Percentiles rank a stretch among this genome's conserved stretches.
Evolutionary conservation across 2,329 filamentous ascomycete species (phyloP).

Genomic region (Monilinia fructigena): DNA sequence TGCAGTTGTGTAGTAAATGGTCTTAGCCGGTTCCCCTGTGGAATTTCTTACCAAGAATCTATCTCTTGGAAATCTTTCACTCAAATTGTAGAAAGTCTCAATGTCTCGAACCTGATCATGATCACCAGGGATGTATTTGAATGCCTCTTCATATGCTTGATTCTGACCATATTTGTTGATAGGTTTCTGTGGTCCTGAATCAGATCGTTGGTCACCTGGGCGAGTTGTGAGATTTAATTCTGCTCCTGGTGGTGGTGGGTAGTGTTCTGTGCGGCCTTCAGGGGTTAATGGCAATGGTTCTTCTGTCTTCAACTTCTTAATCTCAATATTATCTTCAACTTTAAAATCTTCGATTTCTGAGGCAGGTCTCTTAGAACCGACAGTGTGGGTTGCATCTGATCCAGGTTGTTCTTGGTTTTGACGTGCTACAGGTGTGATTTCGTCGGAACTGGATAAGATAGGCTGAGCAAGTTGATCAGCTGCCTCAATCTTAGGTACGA

Average conservation of each 20-base stretch:
- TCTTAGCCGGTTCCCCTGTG: slow-evolving; percentile 81
- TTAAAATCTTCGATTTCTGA: slow-evolving; percentile 39
- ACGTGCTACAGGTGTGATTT: slow-evolving; percentile 35
- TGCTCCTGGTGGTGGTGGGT: slow-evolving; percentile 39
- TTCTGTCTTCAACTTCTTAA: slow-evolving; percentile 49
- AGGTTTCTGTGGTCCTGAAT: slow-evolving; percentile 25
- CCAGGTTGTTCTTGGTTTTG: slow-evolving; percentile 39
- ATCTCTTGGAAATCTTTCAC: slow-evolving; percentile 79
- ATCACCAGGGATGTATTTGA: slow-evolving; percentile 78
- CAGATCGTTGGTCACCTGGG: slow-evolving; percentile 32
- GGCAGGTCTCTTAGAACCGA: slow-evolving; percentile 41
- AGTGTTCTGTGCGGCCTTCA: slow-evolving; percentile 40
- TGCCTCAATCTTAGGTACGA: slow-evolving; percentile 39
- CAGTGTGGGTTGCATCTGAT: slow-evolving; percentile 30
- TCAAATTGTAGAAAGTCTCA: slow-evolving; percentile 81
- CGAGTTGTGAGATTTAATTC: slow-evolving; percentile 36
- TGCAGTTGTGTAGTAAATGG: slow-evolving; percentile 91
- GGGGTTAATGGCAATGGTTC: slow-evolving; percentile 9
- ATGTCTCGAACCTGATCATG: slow-evolving; percentile 78
- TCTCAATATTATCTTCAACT: slow-evolving; percentile 29
- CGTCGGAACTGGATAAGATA: slow-evolving; percentile 33
- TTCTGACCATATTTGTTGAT: slow-evolving; percentile 36
- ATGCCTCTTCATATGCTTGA: slow-evolving; percentile 76
- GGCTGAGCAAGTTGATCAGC: slow-evolving; percentile 34
- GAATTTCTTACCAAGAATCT: slow-evolving; percentile 97